These are phyloP conservation scores for Tricholoma bakamatsutake DNA, from an alignment of 768 basidiomycete species.

Conservation along the genomic window DNA sequence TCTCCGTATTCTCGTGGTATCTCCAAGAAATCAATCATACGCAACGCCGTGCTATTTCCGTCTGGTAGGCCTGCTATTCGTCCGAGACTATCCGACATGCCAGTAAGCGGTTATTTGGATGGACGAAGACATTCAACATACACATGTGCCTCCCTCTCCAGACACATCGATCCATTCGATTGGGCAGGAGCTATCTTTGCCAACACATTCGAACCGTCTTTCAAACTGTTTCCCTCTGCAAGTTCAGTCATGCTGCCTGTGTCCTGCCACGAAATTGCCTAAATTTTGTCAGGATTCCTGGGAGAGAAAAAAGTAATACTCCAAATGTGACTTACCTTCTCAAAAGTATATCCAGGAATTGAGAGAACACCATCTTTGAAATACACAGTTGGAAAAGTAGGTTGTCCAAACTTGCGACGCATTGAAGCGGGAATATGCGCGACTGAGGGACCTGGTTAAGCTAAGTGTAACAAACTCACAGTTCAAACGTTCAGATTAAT, in stretches of 20 bases:
- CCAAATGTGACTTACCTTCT: slow-evolving; percentile 41
- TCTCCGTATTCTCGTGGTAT: slow-evolving; percentile 63
- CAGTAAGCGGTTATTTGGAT: not conserved
- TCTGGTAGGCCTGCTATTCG: slow-evolving; percentile 44
- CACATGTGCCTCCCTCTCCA: slow-evolving; percentile 73
- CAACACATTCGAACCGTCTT: slow-evolving; percentile 61
- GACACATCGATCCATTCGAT: slow-evolving; percentile 65
- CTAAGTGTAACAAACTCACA: not conserved
- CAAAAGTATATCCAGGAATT: slow-evolving; percentile 69
- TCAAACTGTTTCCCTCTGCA: slow-evolving; percentile 63
- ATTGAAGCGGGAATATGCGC: slow-evolving; percentile 21
- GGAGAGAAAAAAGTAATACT: not conserved
- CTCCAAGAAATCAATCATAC: slow-evolving; percentile 60
- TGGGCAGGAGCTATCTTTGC: slow-evolving; percentile 72
- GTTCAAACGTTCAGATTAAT: not conserved
- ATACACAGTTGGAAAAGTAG: slow-evolving; percentile 52
- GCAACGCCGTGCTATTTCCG: slow-evolving; percentile 45
- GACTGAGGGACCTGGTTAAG: not conserved
- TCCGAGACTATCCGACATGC: slow-evolving; percentile 35
- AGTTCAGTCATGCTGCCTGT: slow-evolving; percentile 67
- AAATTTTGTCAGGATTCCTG: not conserved
- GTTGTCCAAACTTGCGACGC: slow-evolving; percentile 50
- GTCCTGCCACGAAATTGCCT: slow-evolving; percentile 67
- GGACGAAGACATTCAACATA: slow-evolving; percentile 25
- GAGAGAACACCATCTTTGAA: slow-evolving; percentile 55